Evolutionary conservation across 2,329 filamentous ascomycete genomes (phyloP).

Genomic region (Claviceps spartinae): DNA sequence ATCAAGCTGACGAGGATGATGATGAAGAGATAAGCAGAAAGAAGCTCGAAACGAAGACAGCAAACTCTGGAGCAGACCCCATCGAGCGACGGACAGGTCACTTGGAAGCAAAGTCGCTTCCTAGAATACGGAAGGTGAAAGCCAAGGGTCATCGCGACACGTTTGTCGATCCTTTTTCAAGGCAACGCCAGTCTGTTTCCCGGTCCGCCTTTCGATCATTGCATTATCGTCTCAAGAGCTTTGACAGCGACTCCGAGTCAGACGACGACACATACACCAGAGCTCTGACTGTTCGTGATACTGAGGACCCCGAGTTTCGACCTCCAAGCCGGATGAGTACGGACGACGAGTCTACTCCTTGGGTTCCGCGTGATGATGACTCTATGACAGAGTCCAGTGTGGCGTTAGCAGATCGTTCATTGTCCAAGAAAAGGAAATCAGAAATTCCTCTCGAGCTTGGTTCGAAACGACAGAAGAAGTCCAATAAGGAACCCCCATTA

Average conservation of each 20-base stretch:
- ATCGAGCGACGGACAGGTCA: slow-evolving; percentile 47
- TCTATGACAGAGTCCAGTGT: slow-evolving; percentile 63
- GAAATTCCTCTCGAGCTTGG: slow-evolving; percentile 51
- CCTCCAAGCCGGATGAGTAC: slow-evolving; percentile 62
- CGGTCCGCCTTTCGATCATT: slow-evolving; percentile 61
- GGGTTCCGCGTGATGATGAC: slow-evolving; percentile 43
- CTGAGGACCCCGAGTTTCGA: slow-evolving; percentile 73
- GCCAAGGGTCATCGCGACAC: slow-evolving; percentile 42
- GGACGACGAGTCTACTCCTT: slow-evolving; percentile 38
- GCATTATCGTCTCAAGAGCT: slow-evolving; percentile 57
- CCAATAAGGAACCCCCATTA: slow-evolving; percentile 60
- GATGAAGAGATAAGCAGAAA: slow-evolving; percentile 43
- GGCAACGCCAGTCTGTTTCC: slow-evolving; percentile 43
- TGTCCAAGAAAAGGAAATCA: slow-evolving; percentile 59
- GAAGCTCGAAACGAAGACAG: slow-evolving; percentile 49
- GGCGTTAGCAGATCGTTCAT: slow-evolving; percentile 41
- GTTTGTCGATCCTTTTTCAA: slow-evolving; percentile 55
- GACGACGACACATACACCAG: slow-evolving; percentile 61
- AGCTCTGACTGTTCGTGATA: slow-evolving; percentile 51
- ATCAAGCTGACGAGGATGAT: slow-evolving; percentile 49
- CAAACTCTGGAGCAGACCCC: slow-evolving; percentile 47
- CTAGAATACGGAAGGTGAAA: slow-evolving; percentile 61
- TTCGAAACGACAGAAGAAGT: slow-evolving; percentile 69
- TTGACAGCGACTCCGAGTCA: slow-evolving; percentile 62
- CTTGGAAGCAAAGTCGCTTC: slow-evolving; percentile 47